phyloP scores from a whole-genome alignment of 257 asterid species.

The Rhazya stricta region DNA sequence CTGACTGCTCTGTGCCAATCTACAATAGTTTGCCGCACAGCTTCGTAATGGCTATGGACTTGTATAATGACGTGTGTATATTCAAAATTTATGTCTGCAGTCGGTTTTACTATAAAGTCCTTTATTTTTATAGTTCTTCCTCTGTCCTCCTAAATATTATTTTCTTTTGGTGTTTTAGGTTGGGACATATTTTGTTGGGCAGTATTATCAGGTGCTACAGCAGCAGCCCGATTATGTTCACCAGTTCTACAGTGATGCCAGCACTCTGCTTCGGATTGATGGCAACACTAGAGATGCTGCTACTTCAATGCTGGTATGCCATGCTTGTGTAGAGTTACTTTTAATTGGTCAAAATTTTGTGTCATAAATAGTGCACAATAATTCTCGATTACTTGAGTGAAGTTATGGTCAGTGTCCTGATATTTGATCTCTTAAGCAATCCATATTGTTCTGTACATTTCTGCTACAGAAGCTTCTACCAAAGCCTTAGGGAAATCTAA shows the following conservation, averaged over 20 bases:
- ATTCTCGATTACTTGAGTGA: background rate
- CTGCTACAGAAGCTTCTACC: background rate
- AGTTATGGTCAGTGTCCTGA: background rate
- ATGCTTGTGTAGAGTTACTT: background rate
- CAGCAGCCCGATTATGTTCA: constrained; percentile 75
- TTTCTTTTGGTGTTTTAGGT: constrained; percentile 42
- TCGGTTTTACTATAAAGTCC: too few species aligned
- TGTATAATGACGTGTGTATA: too few species aligned
- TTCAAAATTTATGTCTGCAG: too few species aligned
- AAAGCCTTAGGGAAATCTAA: background rate
- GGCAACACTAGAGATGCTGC: constrained; percentile 76
- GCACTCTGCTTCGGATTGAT: constrained; percentile 92
- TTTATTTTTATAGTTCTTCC: background rate
- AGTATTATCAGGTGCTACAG: constrained; percentile 89
- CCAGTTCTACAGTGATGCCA: constrained; percentile 83
- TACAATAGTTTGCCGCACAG: background rate
- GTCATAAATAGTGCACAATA: background rate
- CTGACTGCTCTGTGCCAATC: background rate
- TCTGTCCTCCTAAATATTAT: background rate
- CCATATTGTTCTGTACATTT: background rate
- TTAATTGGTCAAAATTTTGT: background rate
- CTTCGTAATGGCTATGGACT: background rate
- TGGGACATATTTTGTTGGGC: constrained; percentile 95
- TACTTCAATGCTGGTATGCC: constrained; percentile 69
- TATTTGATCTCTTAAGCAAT: background rate